phyloP scores from a whole-genome alignment of 371 early-diverging fungal genomes.

The Mucor circinelloides region DNA sequence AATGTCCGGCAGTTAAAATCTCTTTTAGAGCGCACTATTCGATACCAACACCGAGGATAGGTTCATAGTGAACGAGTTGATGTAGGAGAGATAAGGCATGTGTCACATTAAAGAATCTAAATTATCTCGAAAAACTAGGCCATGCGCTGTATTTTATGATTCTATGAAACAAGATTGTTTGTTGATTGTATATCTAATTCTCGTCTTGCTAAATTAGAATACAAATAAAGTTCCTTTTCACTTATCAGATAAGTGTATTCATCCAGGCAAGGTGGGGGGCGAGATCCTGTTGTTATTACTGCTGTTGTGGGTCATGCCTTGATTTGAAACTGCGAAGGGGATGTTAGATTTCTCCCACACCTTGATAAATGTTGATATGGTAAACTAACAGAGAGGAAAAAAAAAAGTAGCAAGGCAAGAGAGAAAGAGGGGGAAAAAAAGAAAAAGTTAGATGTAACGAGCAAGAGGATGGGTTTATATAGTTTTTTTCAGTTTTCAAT shows the following conservation, averaged over 20 bases:
- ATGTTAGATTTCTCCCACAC: neutral
- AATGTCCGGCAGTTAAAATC: no score
- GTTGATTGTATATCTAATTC: neutral
- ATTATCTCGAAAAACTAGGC: neutral
- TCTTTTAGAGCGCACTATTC: no score
- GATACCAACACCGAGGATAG: no score
- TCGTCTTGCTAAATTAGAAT: neutral
- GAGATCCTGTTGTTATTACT: neutral
- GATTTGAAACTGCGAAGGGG: neutral
- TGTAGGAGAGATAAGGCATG: no score
- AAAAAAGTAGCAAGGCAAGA: neutral
- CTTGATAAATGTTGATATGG: neutral
- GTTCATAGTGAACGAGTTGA: no score
- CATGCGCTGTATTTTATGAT: neutral
- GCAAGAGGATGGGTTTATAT: neutral
- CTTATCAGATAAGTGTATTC: neutral
- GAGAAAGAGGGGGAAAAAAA: neutral
- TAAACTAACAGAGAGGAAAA: neutral
- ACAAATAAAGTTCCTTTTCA: neutral
- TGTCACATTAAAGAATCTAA: neutral
- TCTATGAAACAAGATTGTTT: neutral
- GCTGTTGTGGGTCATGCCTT: neutral
- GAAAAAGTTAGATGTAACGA: neutral
- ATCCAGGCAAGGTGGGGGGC: neutral
- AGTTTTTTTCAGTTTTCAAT: neutral